These are phyloP conservation scores for Penicillium olsonii DNA, from an alignment of 2,329 filamentous ascomycete species.

Conservation along the genomic window DNA sequence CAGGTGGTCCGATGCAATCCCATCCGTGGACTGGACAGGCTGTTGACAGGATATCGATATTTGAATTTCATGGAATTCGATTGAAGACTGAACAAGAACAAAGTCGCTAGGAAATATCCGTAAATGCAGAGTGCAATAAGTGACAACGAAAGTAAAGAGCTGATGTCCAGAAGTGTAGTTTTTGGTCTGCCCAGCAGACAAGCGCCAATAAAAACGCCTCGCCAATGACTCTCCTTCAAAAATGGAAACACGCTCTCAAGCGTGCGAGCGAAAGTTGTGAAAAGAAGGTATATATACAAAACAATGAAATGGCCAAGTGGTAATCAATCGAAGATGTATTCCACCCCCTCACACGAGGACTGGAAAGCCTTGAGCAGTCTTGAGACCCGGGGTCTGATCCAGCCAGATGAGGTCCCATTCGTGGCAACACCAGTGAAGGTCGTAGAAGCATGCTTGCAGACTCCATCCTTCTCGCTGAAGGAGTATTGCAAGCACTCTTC, in stretches of 20 bases:
- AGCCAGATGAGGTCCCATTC: constrained; percentile 25
- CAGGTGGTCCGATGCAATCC: no score
- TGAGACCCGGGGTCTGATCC: constrained; percentile 27
- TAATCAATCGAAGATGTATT: constrained; percentile 24
- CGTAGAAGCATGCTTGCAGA: constrained; percentile 24
- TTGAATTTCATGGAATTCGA: neutral
- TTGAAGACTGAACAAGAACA: neutral
- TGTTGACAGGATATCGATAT: no score
- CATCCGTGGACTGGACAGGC: no score
- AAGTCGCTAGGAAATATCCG: neutral
- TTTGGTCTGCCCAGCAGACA: constrained; percentile 16
- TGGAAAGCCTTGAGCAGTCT: constrained; percentile 23
- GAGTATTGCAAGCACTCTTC: constrained; percentile 30
- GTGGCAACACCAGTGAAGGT: constrained; percentile 19
- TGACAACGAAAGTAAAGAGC: neutral
- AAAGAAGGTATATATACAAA: constrained; percentile 18
- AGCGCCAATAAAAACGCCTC: constrained; percentile 17
- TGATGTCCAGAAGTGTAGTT: neutral
- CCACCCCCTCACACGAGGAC: constrained; percentile 25
- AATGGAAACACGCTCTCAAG: neutral
- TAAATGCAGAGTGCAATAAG: neutral
- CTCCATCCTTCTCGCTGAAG: constrained; percentile 17
- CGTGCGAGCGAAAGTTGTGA: neutral
- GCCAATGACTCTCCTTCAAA: constrained; percentile 13
- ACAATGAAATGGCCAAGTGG: neutral